phyloP scores from a whole-genome alignment of 2,329 filamentous ascomycete species.

The Aspergillus fijiensis region DNA sequence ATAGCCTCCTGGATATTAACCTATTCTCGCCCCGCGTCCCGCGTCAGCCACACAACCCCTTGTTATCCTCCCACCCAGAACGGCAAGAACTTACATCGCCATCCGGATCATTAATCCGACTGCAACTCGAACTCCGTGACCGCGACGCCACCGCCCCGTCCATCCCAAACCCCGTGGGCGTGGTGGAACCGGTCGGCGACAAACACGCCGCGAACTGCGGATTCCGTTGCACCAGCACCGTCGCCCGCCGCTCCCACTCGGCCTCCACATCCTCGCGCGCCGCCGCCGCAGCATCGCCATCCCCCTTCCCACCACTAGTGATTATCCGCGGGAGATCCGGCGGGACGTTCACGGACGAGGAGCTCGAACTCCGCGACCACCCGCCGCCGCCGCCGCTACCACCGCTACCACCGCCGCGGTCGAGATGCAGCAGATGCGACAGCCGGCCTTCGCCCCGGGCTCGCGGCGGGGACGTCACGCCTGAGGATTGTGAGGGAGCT shows the following conservation, averaged over 20 bases:
- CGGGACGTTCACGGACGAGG: slow-evolving; percentile 68
- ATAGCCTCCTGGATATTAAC: slow-evolving; percentile 91
- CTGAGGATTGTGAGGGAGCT: slow-evolving; percentile 25
- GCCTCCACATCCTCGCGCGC: slow-evolving; percentile 58
- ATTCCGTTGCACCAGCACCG: slow-evolving; percentile 70
- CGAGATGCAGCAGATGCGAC: slow-evolving; percentile 37
- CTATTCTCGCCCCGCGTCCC: slow-evolving; percentile 23
- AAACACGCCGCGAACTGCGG: slow-evolving; percentile 46
- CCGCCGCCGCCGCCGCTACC: background rate
- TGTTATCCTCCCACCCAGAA: background rate
- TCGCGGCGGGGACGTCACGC: slow-evolving; percentile 24
- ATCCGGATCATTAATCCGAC: slow-evolving; percentile 29
- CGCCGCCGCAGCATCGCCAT: slow-evolving; percentile 33
- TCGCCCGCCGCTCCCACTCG: slow-evolving; percentile 90
- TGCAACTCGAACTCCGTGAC: slow-evolving; percentile 36
- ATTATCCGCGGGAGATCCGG: slow-evolving; percentile 73
- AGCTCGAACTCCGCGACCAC: slow-evolving; percentile 29
- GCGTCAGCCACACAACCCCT: background rate
- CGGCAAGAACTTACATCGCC: slow-evolving; percentile 35
- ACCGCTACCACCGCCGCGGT: slow-evolving; percentile 12
- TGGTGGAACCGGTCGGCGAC: slow-evolving; percentile 15
- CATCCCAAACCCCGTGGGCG: slow-evolving; percentile 14
- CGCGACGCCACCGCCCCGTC: slow-evolving; percentile 13
- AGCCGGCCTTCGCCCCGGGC: slow-evolving; percentile 34
- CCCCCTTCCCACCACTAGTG: slow-evolving; percentile 38